phyloP scores from a whole-genome alignment of 1,139 yeast genomes.

The Protomyces inouyei region DNA sequence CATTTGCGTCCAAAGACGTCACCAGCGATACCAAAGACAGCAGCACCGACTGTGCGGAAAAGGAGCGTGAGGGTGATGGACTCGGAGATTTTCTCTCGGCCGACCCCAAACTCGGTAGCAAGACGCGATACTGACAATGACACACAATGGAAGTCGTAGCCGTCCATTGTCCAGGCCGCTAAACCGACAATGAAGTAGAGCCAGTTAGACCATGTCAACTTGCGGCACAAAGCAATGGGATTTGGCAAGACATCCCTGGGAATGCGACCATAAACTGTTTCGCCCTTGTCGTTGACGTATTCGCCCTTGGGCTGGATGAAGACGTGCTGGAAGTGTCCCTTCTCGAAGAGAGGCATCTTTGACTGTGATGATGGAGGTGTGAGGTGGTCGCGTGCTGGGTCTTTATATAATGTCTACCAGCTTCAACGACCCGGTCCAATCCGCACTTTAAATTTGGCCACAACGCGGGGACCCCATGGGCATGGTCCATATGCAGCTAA shows the following conservation, averaged over 20 bases:
- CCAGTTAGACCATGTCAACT: conserved; percentile 53
- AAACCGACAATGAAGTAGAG: conserved; percentile 60
- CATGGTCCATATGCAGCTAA: no score
- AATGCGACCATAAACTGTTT: conserved; percentile 1
- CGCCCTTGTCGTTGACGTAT: conserved; percentile 2
- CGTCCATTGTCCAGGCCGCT: conserved; percentile 74
- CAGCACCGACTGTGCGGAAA: conserved; percentile 56
- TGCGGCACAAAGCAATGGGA: conserved; percentile 37
- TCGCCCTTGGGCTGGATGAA: neutral
- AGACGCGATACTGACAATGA: conserved; percentile 56
- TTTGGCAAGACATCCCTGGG: conserved; percentile 6
- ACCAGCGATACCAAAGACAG: conserved; percentile 58
- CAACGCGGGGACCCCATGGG: no score
- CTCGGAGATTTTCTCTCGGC: conserved; percentile 60
- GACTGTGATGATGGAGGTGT: neutral
- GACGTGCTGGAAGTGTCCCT: neutral
- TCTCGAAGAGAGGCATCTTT: neutral
- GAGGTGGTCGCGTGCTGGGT: no score
- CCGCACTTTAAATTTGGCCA: no score
- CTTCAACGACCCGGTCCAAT: no score
- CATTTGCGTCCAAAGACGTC: conserved; percentile 70
- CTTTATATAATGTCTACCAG: no score
- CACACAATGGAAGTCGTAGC: conserved; percentile 72
- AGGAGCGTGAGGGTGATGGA: conserved; percentile 60
- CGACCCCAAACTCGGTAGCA: conserved; percentile 50